Base-by-base conservation (phyloP, 306 rosid species). In the Quercus parvula region DNA sequence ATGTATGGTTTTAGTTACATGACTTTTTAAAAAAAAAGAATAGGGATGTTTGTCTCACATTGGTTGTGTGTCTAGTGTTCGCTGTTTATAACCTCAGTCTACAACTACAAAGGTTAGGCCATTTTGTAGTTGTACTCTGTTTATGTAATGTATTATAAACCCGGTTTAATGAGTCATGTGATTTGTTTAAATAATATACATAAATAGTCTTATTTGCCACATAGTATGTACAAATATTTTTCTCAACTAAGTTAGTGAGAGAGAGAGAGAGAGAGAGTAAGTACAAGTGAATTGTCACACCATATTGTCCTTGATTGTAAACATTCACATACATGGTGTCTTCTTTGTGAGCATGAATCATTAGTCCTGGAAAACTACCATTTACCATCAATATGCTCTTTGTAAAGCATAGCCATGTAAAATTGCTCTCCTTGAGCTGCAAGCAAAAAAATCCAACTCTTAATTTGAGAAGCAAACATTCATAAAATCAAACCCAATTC, bases 321-420 rank as follows among this genome's bases (percentile, higher is more conserved):
- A 73, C 77, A 73, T 51, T 73, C 10, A 73, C 77, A 12, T 49
- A 73, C n/a, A 73, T 3, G 0, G 64, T 73, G 25, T 73, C 77
- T 5, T 64, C 77, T 73, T 73, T 73, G 44, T 18, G 77, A 3
- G 22, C 64, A 9, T 17, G 77, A 51, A 73, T 73, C 10, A 2
- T 25, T 5, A 28, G 76, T 28, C 76, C 76, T 3, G 75, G 75
- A 71, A 71, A 71, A 17, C 75, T 71, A 3, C 14, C 75, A 49
- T 71, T 71, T 14, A 73, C 76, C 1, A 14, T n/a, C 7, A 73
- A 55, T 6, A 18, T 55, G 24, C 44, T 51, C 76, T 73, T 73
- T 73, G 61, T 73, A 28, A 8, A 11, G 22, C 76, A 73, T 9
- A 28, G 61, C 62, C 55, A 28, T 55, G 76, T 73, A 27, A 22